Conservation (phyloP, 257 asterid species). For the Jacaranda copaia region DNA sequence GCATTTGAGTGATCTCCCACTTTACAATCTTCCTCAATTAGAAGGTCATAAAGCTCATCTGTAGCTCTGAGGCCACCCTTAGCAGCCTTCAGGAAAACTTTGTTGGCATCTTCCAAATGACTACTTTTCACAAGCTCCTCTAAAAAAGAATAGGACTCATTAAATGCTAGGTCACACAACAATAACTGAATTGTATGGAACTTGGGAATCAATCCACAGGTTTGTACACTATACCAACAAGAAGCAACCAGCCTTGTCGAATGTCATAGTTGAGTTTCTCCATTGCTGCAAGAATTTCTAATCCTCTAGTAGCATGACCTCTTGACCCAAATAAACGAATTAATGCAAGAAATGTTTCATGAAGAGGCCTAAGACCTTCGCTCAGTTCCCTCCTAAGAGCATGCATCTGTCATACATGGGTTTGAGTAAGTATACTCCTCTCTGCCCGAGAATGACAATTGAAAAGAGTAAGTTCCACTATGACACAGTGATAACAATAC, state of each 20-base stretch:
- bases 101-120: constrained; percentile 91
- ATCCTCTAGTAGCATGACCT: constrained; percentile 87
- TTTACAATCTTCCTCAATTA: constrained; percentile 92
- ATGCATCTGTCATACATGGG: constrained; percentile 80
- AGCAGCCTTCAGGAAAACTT: constrained; percentile 91
- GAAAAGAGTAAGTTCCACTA: constrained; percentile 28
- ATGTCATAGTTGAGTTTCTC: constrained; percentile 93
- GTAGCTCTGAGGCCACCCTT: constrained; percentile 97
- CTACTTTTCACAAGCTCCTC: constrained; percentile 91
- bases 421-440: constrained; percentile 35
- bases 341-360: constrained; percentile 91
- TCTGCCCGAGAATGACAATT: constrained; percentile 22
- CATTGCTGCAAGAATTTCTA: constrained; percentile 97
- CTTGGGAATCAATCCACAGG: constrained; percentile 39
- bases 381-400: constrained; percentile 94
- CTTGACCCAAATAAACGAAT: constrained; percentile 88
- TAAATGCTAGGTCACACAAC: constrained; percentile 30
- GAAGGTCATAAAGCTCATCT: constrained; percentile 90
- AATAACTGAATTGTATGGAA: constrained; percentile 34
- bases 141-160: constrained; percentile 47
- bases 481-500: constrained; percentile 5
- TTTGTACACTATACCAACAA: constrained; percentile 71
- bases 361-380: constrained; percentile 97
- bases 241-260: constrained; percentile 94
- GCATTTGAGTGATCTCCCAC: constrained; percentile 98